Evolutionary conservation across 192 early-diverging fungal species (phyloP).

Genomic region (Backusella morwellensis): DNA sequence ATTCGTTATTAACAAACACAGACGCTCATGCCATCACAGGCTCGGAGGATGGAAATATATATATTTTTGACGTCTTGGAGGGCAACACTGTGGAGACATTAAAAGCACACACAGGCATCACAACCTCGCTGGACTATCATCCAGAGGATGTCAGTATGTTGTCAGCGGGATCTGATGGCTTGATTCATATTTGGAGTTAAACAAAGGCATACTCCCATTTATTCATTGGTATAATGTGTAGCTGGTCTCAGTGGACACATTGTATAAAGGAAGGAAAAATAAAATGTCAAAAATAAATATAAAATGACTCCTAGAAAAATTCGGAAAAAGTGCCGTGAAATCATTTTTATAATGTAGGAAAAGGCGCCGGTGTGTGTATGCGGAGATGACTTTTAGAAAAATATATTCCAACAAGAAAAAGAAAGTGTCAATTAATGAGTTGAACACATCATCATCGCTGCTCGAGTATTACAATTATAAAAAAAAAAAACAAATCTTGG

Average conservation of each 20-base stretch:
- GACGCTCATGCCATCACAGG: slow-evolving; percentile 81
- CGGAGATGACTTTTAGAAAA: neutral
- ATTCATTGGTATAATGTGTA: too few relatives aligned
- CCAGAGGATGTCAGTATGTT: slow-evolving; percentile 58
- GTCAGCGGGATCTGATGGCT: slow-evolving; percentile 67
- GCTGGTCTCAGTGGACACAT: too few relatives aligned
- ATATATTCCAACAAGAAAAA: too few relatives aligned
- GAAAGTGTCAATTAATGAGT: too few relatives aligned
- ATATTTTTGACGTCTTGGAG: slow-evolving; percentile 84
- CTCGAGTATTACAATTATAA: neutral
- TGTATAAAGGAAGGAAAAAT: too few relatives aligned
- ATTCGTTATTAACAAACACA: slow-evolving; percentile 64
- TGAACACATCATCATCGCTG: too few relatives aligned
- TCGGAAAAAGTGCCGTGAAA: neutral
- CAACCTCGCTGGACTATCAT: slow-evolving; percentile 71
- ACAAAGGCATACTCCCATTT: neutral
- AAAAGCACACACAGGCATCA: slow-evolving; percentile 56
- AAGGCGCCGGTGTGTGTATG: neutral
- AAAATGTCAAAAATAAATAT: too few relatives aligned
- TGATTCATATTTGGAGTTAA: slow-evolving; percentile 57
- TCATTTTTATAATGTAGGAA: neutral
- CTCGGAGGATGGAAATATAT: slow-evolving; percentile 85
- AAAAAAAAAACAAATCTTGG: neutral
- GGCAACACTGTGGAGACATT: slow-evolving; percentile 7
- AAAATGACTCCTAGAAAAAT: neutral